Evolutionary conservation across 805 yeast species (phyloP).

Genomic region (Wickerhamiella nectarea): DNA sequence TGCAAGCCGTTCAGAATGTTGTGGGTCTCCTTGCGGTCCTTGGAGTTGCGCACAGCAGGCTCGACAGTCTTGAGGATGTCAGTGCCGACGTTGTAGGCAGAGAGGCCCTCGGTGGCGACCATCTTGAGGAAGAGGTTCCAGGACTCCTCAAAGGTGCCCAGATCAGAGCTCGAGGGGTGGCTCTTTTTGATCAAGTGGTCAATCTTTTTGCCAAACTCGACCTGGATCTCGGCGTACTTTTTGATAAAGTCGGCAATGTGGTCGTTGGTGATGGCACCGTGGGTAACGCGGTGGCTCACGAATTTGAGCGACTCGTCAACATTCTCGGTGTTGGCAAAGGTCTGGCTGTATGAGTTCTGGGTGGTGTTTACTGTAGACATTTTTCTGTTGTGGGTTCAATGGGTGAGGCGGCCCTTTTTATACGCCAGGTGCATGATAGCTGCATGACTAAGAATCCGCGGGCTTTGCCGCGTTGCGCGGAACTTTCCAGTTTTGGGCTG

Average conservation of each 20-base stretch:
- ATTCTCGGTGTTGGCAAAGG: background rate
- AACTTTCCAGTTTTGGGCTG: background rate
- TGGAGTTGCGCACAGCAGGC: conserved; percentile 6
- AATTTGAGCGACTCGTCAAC: conserved; percentile 1
- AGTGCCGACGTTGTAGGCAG: background rate
- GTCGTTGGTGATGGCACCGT: conserved; percentile 42
- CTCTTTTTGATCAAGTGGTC: conserved; percentile 17
- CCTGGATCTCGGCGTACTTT: conserved; percentile 37
- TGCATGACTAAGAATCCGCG: background rate
- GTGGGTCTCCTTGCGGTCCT: conserved; percentile 2
- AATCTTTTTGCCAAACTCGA: conserved; percentile 35
- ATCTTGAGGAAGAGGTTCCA: conserved; percentile 1
- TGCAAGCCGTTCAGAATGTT: background rate
- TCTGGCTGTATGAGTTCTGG: background rate
- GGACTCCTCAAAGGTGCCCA: conserved; percentile 8
- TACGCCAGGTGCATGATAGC: background rate
- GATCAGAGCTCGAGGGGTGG: conserved; percentile 4
- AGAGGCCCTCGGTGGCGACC: conserved; percentile 3
- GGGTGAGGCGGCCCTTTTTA: background rate
- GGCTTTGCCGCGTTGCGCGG: background rate
- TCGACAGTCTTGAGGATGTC: conserved; percentile 1
- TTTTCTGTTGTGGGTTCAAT: background rate
- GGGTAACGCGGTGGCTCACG: conserved; percentile 34
- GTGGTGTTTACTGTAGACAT: background rate
- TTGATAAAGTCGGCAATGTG: conserved; percentile 50